Evolutionary conservation across 2,329 filamentous ascomycete species (phyloP).

Genomic region (Diaporthe ilicicola): DNA sequence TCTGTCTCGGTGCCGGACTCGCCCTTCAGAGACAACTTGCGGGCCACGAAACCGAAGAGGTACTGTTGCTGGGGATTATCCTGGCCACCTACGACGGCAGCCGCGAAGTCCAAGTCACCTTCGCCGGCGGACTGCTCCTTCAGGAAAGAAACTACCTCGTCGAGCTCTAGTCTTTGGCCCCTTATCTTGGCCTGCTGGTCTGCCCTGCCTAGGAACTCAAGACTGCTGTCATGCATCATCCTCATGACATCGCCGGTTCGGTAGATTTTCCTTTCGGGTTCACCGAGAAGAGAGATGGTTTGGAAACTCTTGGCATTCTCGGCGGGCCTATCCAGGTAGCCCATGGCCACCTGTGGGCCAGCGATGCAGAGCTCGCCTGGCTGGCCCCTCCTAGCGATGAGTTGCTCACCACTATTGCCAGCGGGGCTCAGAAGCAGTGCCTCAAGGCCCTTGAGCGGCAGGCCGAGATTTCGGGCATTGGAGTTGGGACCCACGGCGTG

Average conservation of each 20-base stretch:
- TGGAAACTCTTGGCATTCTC: constrained; percentile 33
- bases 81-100: constrained; percentile 21
- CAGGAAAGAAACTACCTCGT: constrained; percentile 32
- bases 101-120: constrained; percentile 32
- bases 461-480: constrained; percentile 39
- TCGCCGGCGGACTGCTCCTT: constrained; percentile 27
- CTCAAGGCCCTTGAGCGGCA: constrained; percentile 12
- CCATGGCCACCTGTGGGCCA: constrained; percentile 35
- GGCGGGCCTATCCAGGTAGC: constrained; percentile 30
- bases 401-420: neutral
- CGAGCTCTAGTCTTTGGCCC: constrained; percentile 33
- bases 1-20: constrained; percentile 31
- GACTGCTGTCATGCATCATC: constrained; percentile 29
- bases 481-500: constrained; percentile 46
- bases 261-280: constrained; percentile 29
- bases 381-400: constrained; percentile 17
- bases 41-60: constrained; percentile 34
- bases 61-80: constrained; percentile 26
- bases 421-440: constrained; percentile 17
- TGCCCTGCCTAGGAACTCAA: constrained; percentile 36
- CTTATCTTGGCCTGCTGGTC: constrained; percentile 34
- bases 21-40: constrained; percentile 26
- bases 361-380: constrained; percentile 25
- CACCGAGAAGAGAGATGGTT: constrained; percentile 10
- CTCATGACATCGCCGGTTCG: constrained; percentile 37